Base-by-base conservation (phyloP, 2,329 filamentous ascomycete species). In the Penicillium frequentans region DNA sequence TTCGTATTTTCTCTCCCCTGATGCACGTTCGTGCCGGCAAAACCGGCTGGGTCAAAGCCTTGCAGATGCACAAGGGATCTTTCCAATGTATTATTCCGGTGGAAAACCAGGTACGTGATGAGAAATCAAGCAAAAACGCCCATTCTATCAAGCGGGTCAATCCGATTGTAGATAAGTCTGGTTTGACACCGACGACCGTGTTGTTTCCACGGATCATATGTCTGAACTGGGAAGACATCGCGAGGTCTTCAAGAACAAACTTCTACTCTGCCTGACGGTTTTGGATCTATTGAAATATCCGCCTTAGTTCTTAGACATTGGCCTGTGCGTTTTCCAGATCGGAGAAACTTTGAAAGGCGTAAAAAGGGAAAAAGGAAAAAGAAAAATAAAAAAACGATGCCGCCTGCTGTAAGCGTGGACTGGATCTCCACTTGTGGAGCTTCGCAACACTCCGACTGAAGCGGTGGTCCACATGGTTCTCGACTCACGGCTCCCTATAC, bases 371-470 rank as follows among this genome's bases (percentile, higher is more conserved):
- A 39, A 48, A 4, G 24, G 24, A 31, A 49, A 46, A 24, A 29
- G 27, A 29, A 21, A 49, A 13, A 14, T 5, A 31, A 31, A 49
- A 35, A 42, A 39, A 42, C 23, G 29, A 49, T 56, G 31, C 47
- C 33, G 39, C 50, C 50, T 56, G 47, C 16, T 46, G 53, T 39
- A 54, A 52, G 53, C 39, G 14, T 55, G 29, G 23, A 49, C 31
- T 49, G 7, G 14, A 44, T 31, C 55, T 61, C 60, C 60, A 63
- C 60, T 23, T 44, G 60, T 59, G 60, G 60, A 59, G 37, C 35
- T 54, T 54, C 35, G 58, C 55, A 54, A 57, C 33, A 49, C 53
- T 50, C 55, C 52, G 52, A 47, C 49, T 43, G 26, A 52, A 46
- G 43, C 27, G 31, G 48, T 51, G 56, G 48, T 26, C 48, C 23